phyloP scores from a whole-genome alignment of 1,139 yeast genomes.

The Nakaseomyces glabratus region DNA sequence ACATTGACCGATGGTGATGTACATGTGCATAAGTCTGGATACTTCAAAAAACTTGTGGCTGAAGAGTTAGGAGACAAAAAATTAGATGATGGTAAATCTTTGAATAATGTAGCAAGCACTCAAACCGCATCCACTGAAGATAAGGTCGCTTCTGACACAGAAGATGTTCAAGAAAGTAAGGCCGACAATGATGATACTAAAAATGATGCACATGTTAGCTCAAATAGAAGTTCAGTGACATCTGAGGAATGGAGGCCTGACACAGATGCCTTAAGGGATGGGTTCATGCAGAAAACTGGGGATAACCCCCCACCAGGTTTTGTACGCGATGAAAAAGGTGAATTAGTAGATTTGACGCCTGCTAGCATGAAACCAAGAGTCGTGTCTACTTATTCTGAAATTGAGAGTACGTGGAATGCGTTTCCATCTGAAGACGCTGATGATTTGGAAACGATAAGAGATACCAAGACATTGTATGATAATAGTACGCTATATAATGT shows the following conservation, averaged over 20 bases:
- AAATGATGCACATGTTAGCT: slow-evolving; percentile 6
- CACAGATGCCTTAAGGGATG: slow-evolving; percentile 26
- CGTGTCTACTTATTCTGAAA: slow-evolving; percentile 27
- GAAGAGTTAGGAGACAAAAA: slow-evolving; percentile 8
- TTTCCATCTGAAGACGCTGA: slow-evolving; percentile 23
- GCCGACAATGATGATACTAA: slow-evolving; percentile 1
- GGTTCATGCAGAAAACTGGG: slow-evolving; percentile 25
- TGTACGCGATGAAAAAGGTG: slow-evolving; percentile 26
- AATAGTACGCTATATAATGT: slow-evolving; percentile 31
- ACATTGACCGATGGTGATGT: slow-evolving; percentile 12
- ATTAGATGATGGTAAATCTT: neutral
- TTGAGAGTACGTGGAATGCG: slow-evolving; percentile 31
- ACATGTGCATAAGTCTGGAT: slow-evolving; percentile 20
- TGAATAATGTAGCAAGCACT: neutral
- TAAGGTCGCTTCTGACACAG: neutral
- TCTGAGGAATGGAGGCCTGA: slow-evolving; percentile 25
- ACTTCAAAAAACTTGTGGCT: slow-evolving; percentile 20
- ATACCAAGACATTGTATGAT: slow-evolving; percentile 31
- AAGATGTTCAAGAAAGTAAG: neutral
- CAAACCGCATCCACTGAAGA: neutral
- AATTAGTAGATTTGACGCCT: slow-evolving; percentile 25
- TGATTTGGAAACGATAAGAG: slow-evolving; percentile 28
- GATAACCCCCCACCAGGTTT: slow-evolving; percentile 28
- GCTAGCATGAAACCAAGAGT: slow-evolving; percentile 25
- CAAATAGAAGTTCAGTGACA: neutral